phyloP scores from a whole-genome alignment of 768 basidiomycete species.

The Pholiota microspora region DNA sequence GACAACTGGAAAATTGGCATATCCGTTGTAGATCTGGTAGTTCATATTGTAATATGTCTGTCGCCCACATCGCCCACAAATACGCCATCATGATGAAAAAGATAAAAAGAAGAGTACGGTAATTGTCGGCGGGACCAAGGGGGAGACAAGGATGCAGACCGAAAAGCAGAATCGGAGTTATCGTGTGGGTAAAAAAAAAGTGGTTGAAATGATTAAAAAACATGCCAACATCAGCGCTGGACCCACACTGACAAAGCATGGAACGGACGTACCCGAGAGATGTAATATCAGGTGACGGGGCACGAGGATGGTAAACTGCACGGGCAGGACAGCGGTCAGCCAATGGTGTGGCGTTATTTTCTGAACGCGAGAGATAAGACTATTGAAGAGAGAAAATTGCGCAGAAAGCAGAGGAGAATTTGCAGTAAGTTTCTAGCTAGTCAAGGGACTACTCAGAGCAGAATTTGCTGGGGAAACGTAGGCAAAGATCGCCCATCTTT shows the following conservation, averaged over 20 bases:
- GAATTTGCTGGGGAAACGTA: slow-evolving; percentile 4
- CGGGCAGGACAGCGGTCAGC: background rate
- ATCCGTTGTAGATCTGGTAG: background rate
- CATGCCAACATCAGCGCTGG: background rate
- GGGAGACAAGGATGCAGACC: background rate
- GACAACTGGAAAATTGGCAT: background rate
- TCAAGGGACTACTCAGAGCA: background rate
- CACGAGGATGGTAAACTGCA: background rate
- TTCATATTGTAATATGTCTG: background rate
- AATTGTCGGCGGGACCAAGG: background rate
- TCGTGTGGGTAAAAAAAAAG: background rate
- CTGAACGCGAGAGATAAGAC: background rate
- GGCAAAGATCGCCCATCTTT: slow-evolving; percentile 1
- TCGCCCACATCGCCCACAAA: background rate
- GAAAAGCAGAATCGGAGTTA: background rate
- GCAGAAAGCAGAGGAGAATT: background rate
- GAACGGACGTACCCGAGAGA: background rate
- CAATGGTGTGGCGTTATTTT: background rate
- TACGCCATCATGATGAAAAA: background rate
- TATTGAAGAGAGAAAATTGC: background rate
- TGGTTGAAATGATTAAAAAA: background rate
- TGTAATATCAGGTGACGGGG: slow-evolving; percentile 7
- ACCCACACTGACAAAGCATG: slow-evolving; percentile 6
- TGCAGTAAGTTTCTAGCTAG: background rate
- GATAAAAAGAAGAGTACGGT: background rate